Base-by-base conservation (phyloP, 2,329 filamentous ascomycete genomes). In the Pochonia chlamydosporia region DNA sequence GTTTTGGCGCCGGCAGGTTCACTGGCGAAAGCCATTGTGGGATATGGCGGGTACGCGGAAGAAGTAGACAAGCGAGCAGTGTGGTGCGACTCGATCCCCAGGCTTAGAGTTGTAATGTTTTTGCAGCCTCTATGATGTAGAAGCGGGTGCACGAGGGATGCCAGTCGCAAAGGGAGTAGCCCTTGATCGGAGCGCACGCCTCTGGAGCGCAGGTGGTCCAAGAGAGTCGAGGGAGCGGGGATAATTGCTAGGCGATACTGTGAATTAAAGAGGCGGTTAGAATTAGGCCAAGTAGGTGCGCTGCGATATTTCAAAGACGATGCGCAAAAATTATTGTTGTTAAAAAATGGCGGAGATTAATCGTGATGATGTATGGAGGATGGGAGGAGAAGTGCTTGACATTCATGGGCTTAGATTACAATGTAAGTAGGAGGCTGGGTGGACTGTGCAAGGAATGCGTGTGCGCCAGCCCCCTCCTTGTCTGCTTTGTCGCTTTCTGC, bases 1-100 rank as follows among this genome's bases (percentile, higher is more conserved):
- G 84, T 87, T 44, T 35, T 44, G 24, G 41, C 35, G 20, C 41
- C 42, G 4, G 45, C 49, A 33, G 35, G 16, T 33, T 50, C 49
- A 42, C 23, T 26, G 31, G 49, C 49, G 43, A 55, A 55, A 41
- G 56, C 56, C 63, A 66, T 66, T 8, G 44, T 60, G 56, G 39
- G 44, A 37, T 31, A 26, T 23, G 16, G 11, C 26, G 24, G 25
- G 16, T 25, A 20, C 13, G 20, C 33, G 37, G 40, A 20, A 40
- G 48, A 51, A 53, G 50, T 44, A 40, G 33, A 41, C 48, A 45
- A 41, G 43, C 43, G 46, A 16, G 40, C 13, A 10, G 39, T 21
- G 5, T n/a, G 20, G 39, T 21, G 20, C n/a, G 23, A 28, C n/a
- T 35, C 23, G 21, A 26, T 30, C 20, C 48, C 16, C 21, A 16